Conservation (phyloP, 768 basidiomycete genomes). For the Suillus sp. region DNA sequence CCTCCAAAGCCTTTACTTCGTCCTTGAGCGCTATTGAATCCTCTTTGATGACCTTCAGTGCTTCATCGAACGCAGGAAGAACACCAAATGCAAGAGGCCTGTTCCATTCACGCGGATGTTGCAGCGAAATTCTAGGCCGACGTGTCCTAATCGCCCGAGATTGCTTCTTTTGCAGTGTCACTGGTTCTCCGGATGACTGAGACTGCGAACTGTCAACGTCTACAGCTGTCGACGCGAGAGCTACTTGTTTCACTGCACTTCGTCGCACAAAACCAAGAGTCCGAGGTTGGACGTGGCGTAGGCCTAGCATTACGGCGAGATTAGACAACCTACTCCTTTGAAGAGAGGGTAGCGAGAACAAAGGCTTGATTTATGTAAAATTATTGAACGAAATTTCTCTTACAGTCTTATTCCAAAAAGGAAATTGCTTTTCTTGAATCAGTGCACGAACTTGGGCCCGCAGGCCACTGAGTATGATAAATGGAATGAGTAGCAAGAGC, state of each 20-base stretch:
- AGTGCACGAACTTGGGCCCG: neutral
- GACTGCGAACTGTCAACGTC: constrained; percentile 8
- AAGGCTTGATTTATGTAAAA: neutral
- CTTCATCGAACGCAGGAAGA: constrained; percentile 83
- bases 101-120: constrained; percentile 62
- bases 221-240: constrained; percentile 12
- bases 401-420: neutral
- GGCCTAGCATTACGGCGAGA: constrained; percentile 20
- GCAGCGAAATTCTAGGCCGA: constrained; percentile 55
- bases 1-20: constrained; percentile 25
- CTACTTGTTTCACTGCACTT: constrained; percentile 11
- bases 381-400: neutral
- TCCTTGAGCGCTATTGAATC: constrained; percentile 57
- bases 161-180: constrained; percentile 10
- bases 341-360: neutral
- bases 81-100: constrained; percentile 61
- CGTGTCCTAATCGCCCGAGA: constrained; percentile 30
- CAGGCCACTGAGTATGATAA: neutral
- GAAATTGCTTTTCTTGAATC: neutral
- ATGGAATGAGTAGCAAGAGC: neutral
- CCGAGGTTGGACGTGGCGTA: constrained; percentile 17
- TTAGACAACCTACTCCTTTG: neutral
- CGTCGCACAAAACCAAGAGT: constrained; percentile 15
- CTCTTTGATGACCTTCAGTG: constrained; percentile 64
- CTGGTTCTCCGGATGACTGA: constrained; percentile 6